Base-by-base conservation (phyloP, 257 asterid species). In the Thymus mandschuricus region DNA sequence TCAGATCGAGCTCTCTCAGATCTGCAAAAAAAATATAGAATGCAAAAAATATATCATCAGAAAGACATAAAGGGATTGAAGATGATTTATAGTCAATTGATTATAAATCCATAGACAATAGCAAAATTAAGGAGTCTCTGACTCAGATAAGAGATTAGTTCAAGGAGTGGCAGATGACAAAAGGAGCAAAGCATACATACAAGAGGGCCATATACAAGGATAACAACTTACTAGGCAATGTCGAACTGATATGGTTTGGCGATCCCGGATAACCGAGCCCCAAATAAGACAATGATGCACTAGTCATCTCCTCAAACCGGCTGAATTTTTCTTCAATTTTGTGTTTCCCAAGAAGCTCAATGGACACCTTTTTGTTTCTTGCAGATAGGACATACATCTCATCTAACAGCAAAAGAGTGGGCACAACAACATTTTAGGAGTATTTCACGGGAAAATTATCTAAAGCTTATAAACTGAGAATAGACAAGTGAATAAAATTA, bases 311-410 rank as follows among this genome's bases (percentile, higher is more conserved):
- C 76, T 92, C 97, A 64, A 92, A 85, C 58, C 85, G 88, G 77
- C 97, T 85, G 71, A 92, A 44, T 79, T 83, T 92, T 86, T 86
- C 90, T 81, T 95, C 96, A 43, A 92, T 79, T 77, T 89, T 76
- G 43, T 92, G 91, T 82, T 84, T 89, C 46, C 99, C 99, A 54
- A 95, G 84, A 15, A 95, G 88, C 88, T 95, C 83, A 48, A 95
- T 79, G 4, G 99, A 78, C 41, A 95, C 96, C 68, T 87, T 87
- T 76, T 86, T 87, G 80, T 92, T 95, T 60, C 86, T 86, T 11
- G 98, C 85, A 61, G 99, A 95, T 60, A 95, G 92, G 82, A 95
- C 97, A 78, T 95, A 95, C 99, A 95, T 95, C 83, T 91, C 99
- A 74, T 95, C 99, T 92, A 80, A 79, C 10, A 63, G 80, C 55